Conservation (phyloP, 768 basidiomycete genomes). For the Gymnopilus dilepis region DNA sequence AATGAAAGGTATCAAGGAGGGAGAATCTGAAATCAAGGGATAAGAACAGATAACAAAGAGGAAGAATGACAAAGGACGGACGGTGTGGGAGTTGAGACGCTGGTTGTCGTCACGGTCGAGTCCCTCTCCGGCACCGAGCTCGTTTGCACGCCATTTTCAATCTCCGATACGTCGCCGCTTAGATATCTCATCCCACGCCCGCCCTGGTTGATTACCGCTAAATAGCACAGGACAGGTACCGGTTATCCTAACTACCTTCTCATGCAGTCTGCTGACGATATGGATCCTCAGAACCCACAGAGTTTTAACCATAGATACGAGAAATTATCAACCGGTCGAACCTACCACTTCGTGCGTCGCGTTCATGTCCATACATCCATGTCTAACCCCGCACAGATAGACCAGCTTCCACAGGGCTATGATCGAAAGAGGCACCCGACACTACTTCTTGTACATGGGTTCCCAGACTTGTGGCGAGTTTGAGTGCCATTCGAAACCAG, state of each 20-base stretch:
- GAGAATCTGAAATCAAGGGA: conserved; percentile 1
- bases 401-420: conserved; percentile 59
- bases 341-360: conserved; percentile 65
- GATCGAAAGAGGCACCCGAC: conserved; percentile 49
- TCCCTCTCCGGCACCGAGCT: conserved; percentile 37
- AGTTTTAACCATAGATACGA: conserved; percentile 61
- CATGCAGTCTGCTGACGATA: conserved; percentile 21
- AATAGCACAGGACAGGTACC: conserved; percentile 17
- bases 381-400: conserved; percentile 39
- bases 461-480: conserved; percentile 65
- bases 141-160: conserved; percentile 30
- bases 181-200: conserved; percentile 11
- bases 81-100: conserved; percentile 24
- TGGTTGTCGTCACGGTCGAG: conserved; percentile 33
- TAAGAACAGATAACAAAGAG: conserved; percentile 3
- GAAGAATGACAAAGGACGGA: conserved; percentile 20
- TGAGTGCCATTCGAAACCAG: not conserved
- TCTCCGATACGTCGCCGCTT: conserved; percentile 27
- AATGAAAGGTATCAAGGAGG: conserved; percentile 19
- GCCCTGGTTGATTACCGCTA: not conserved
- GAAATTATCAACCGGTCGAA: conserved; percentile 59
- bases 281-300: conserved; percentile 46
- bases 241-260: conserved; percentile 20
- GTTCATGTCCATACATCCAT: not conserved
- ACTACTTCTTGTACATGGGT: conserved; percentile 79